Percentiles rank a stretch among this genome's conserved stretches.
Conservation (phyloP, 2,329 filamentous ascomycete genomes). For the Aphanoascus verrucosus region DNA sequence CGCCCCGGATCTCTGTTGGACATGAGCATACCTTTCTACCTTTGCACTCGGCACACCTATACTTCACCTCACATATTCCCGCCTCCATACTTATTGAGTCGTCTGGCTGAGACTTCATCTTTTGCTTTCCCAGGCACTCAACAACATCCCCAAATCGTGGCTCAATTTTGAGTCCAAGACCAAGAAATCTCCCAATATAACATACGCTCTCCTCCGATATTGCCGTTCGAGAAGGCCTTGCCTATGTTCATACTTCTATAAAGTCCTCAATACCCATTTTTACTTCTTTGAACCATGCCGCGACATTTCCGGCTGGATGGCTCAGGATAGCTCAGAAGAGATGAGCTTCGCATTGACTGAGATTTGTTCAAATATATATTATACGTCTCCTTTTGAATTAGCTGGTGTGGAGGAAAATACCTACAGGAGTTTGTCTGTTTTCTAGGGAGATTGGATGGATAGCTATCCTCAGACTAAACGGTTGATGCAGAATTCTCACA, state of each 20-base stretch:
- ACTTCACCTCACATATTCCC: not conserved
- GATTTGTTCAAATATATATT: not conserved
- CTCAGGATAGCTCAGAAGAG: not conserved
- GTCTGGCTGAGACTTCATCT: constrained; percentile 11
- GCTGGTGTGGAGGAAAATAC: not conserved
- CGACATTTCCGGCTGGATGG: not conserved
- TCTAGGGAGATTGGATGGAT: not conserved
- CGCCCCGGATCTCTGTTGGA: constrained; percentile 29
- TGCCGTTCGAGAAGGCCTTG: not conserved
- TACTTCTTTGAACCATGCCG: too few species aligned
- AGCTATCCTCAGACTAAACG: not conserved
- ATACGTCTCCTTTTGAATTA: not conserved
- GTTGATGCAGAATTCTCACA: not conserved
- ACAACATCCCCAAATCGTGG: constrained; percentile 2
- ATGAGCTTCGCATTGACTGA: not conserved
- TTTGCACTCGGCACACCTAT: not conserved
- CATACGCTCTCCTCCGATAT: not conserved
- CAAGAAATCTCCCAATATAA: constrained; percentile 8
- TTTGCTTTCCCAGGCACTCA: constrained; percentile 8
- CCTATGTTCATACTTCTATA: not conserved
- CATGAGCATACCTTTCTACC: constrained; percentile 18
- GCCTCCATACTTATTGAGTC: not conserved
- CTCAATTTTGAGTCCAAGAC: constrained; percentile 6
- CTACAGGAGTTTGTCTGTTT: constrained; percentile 1
- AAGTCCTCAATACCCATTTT: too few species aligned